These are phyloP conservation scores for Sordariomycetes sp. DNA, from an alignment of 2,329 filamentous ascomycete species.

Conservation along the genomic window DNA sequence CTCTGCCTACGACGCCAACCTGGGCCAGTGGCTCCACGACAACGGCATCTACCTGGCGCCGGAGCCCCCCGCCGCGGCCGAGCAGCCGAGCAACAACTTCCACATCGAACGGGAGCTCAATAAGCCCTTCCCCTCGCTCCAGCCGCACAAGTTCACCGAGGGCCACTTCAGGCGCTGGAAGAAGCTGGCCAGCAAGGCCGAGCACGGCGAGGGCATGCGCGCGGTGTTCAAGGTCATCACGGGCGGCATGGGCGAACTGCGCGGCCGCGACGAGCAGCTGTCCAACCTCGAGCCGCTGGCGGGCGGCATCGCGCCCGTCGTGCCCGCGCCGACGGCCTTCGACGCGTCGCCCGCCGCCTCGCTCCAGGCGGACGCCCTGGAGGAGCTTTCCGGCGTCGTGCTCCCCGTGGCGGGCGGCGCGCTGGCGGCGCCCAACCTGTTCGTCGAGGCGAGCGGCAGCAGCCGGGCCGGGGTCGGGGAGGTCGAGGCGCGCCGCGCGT, in stretches of 20 bases:
- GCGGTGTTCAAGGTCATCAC: neutral
- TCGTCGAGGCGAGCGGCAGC: conserved; percentile 25
- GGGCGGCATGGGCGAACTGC: neutral
- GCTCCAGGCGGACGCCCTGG: conserved; percentile 13
- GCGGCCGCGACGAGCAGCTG: conserved; percentile 15
- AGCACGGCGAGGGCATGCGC: neutral
- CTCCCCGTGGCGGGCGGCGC: conserved; percentile 18
- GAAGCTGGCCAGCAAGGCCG: neutral
- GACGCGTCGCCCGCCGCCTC: conserved; percentile 16
- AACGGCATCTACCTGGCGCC: neutral
- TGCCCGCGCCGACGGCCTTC: conserved; percentile 19
- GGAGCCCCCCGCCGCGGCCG: too few relatives aligned
- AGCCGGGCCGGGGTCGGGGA: conserved; percentile 15
- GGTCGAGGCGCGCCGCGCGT: conserved; percentile 21
- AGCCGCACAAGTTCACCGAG: neutral
- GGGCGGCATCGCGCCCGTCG: conserved; percentile 14
- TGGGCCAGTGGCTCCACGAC: neutral
- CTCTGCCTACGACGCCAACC: neutral
- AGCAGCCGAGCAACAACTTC: conserved; percentile 5
- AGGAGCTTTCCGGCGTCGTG: conserved; percentile 14
- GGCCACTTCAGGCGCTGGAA: neutral
- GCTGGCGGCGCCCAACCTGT: conserved; percentile 27
- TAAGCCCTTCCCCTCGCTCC: conserved; percentile 6
- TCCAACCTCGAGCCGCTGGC: conserved; percentile 23
- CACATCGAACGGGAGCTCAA: conserved; percentile 13